Evolutionary conservation across 805 yeast genomes (phyloP), one percentile per base, ranked within the genome.

Genomic region (Ogataea kodamae): DNA sequence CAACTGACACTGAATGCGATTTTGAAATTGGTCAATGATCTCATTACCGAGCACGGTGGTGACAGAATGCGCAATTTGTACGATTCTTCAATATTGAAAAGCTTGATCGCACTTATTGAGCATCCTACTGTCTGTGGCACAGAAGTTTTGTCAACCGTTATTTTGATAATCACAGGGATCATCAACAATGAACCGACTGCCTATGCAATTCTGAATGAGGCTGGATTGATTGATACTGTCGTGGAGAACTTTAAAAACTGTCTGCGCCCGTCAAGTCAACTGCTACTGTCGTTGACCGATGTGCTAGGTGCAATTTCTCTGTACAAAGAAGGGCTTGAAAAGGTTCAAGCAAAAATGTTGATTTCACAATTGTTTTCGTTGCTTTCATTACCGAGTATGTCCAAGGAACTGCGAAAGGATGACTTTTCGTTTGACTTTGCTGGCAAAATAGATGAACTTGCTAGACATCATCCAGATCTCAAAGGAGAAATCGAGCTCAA

Each of bases 131-230:
- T 73, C 0, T 85, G 87, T 63, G 96, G 96, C 0, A 74, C 77
- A 23, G 68, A 75, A 10, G 57, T 85, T 9, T 55, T 84, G 9
- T 65, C 84, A 0, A 65, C 74, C 14, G 70, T 84, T 0, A 55
- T 89, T 22, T 80, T 76, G 40, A 72, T 80, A 9, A 68, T 87
- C 13, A 72, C 81, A 24, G 71, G 72, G 9, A 84, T 87, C 39
- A 77, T 89, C 18, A 90, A 89, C 53, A 83, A 81, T 45, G 97
- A 90, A 49, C 96, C 97, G 6, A 87, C 96, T 0, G 85, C 95
- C 3, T 89, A 72, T 50, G 70, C 82, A 2, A 78, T 89, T 25
- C 66, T 89, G 45, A 78, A 75, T 24, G 97, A 89, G 54, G 81
- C 94, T 0, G 74, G 76, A 1, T 75, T 84, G 1, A 75, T 89